Conservation (phyloP, 495 filamentous ascomycete species). For the Aspergillus nanangensis region DNA sequence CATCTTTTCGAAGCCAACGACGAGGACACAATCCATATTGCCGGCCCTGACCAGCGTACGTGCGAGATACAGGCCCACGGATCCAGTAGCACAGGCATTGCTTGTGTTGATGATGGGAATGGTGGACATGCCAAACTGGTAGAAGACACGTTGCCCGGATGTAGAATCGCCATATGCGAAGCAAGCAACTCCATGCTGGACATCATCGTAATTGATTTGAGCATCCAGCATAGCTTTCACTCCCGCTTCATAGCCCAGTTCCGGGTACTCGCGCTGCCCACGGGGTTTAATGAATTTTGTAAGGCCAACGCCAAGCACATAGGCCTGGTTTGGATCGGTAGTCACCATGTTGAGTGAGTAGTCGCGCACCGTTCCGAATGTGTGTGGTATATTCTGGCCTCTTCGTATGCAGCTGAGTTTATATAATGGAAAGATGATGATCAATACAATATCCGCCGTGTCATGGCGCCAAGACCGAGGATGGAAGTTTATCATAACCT, state of each 20-base stretch:
- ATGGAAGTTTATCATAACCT: too few relatives aligned
- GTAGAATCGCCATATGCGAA: constrained; percentile 93
- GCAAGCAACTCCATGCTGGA: constrained; percentile 87
- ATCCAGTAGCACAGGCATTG: constrained; percentile 93
- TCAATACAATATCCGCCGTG: too few relatives aligned
- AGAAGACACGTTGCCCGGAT: constrained; percentile 91
- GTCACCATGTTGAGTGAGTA: too few relatives aligned
- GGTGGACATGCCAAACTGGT: constrained; percentile 92
- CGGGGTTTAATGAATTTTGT: constrained; percentile 97
- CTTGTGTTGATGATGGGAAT: constrained; percentile 95
- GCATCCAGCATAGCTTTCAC: constrained; percentile 92
- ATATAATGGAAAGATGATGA: too few relatives aligned
- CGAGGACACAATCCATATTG: constrained; percentile 74
- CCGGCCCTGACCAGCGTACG: constrained; percentile 71
- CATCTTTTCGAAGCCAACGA: constrained; percentile 97
- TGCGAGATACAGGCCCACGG: constrained; percentile 76
- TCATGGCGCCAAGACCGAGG: too few relatives aligned
- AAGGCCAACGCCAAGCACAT: constrained; percentile 93
- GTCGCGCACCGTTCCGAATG: too few relatives aligned
- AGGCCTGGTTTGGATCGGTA: constrained; percentile 42
- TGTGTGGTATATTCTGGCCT: too few relatives aligned
- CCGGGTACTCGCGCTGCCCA: constrained; percentile 57
- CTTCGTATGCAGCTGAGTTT: too few relatives aligned
- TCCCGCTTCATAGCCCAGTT: constrained; percentile 89
- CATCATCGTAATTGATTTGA: constrained; percentile 89